Evolutionary conservation across 192 early-diverging fungal genomes (phyloP).

Genomic region (Backusella tarrabulga): DNA sequence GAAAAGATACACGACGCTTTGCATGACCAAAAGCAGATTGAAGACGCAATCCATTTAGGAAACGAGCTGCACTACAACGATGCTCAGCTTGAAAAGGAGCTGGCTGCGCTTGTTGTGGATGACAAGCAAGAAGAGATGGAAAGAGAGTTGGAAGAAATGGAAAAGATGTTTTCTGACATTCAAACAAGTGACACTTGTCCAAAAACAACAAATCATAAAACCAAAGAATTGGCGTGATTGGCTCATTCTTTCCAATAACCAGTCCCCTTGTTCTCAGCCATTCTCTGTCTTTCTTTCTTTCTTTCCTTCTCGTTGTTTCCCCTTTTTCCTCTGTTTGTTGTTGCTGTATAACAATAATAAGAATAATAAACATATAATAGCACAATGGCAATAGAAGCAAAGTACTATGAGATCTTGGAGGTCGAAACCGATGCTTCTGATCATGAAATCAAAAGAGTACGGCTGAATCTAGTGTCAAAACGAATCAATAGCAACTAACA

Average conservation of each 20-base stretch:
- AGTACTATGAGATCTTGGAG: conserved; percentile 38
- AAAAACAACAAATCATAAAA: conserved; percentile 7
- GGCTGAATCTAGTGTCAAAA: neutral
- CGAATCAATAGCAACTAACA: neutral
- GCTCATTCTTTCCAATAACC: neutral
- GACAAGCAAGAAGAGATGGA: neutral
- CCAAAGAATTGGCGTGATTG: neutral
- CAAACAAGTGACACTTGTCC: neutral
- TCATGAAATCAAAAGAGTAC: conserved; percentile 43
- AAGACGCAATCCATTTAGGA: conserved; percentile 51
- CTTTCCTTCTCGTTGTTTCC: neutral
- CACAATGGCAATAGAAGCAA: conserved; percentile 31
- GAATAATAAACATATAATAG: neutral
- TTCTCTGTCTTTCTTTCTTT: neutral
- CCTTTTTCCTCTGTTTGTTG: neutral
- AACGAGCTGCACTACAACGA: neutral
- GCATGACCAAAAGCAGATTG: conserved; percentile 61
- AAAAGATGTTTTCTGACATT: neutral
- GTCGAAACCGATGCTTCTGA: conserved; percentile 54
- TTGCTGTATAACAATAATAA: neutral
- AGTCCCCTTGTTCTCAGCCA: neutral
- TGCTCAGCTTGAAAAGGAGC: neutral
- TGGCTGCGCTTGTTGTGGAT: neutral
- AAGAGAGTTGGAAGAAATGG: neutral
- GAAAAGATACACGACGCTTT: conserved; percentile 59